Conservation (phyloP, 768 basidiomycete species). For the Serendipita sp. region DNA sequence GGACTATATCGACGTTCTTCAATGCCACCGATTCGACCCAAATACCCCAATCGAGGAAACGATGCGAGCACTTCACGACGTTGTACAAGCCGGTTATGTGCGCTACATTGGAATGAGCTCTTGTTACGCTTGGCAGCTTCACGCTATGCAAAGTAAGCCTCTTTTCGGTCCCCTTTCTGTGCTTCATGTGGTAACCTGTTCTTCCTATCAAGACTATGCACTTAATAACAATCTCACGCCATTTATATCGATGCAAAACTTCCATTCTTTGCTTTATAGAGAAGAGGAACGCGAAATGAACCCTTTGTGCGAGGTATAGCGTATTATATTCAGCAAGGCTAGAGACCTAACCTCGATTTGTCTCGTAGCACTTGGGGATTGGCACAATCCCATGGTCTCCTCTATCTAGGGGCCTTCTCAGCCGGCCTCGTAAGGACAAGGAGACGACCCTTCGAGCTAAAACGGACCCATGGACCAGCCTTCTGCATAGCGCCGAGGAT, state of each 20-base stretch:
- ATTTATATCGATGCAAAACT: constrained; percentile 11
- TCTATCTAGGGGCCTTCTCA: constrained; percentile 22
- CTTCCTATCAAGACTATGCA: constrained; percentile 32
- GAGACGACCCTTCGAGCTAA: background rate
- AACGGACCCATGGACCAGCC: background rate
- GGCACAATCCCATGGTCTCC: constrained; percentile 33
- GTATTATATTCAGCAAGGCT: background rate
- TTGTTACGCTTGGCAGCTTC: constrained; percentile 40
- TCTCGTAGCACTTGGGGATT: constrained; percentile 23
- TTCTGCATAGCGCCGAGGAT: background rate
- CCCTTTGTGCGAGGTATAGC: constrained; percentile 25
- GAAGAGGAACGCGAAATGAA: constrained; percentile 15
- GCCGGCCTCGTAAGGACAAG: constrained; percentile 16
- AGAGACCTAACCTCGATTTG: background rate
- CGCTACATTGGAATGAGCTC: constrained; percentile 45
- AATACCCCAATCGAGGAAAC: constrained; percentile 20
- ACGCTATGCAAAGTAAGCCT: constrained; percentile 36
- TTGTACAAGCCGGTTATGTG: constrained; percentile 47
- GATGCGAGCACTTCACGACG: constrained; percentile 53
- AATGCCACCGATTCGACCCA: constrained; percentile 31
- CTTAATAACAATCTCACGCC: constrained; percentile 26
- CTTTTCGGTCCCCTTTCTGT: background rate
- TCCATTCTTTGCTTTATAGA: constrained; percentile 12
- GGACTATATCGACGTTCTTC: constrained; percentile 62
- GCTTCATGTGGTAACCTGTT: background rate